Evolutionary conservation across 768 basidiomycete genomes (phyloP).

Genomic region (Boletellus ananas): DNA sequence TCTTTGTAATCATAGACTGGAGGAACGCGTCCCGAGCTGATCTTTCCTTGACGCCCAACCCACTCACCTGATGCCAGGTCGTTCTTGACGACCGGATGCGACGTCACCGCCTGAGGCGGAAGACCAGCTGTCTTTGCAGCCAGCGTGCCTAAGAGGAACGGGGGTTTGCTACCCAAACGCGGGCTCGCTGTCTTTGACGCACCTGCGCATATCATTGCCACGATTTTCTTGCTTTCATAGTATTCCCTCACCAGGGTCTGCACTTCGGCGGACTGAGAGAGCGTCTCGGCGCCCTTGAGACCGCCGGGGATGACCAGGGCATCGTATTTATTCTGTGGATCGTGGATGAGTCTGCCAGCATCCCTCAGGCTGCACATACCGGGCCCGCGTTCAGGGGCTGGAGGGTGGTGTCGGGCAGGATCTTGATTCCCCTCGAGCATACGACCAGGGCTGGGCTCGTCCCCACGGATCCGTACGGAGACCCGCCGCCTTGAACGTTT

Average conservation of each 20-base stretch:
- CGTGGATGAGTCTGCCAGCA: neutral
- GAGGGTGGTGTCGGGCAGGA: slow-evolving; percentile 62
- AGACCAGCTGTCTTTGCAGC: slow-evolving; percentile 61
- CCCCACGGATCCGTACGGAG: slow-evolving; percentile 21
- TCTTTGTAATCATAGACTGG: slow-evolving; percentile 74
- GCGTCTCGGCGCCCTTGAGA: slow-evolving; percentile 70
- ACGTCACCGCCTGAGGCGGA: slow-evolving; percentile 64
- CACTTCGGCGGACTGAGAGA: slow-evolving; percentile 55
- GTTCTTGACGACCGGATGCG: slow-evolving; percentile 68
- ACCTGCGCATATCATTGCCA: slow-evolving; percentile 89
- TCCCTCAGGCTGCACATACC: slow-evolving; percentile 31
- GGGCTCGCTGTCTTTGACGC: slow-evolving; percentile 10
- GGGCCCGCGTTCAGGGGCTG: slow-evolving; percentile 44
- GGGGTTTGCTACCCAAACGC: neutral
- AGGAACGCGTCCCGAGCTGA: neutral
- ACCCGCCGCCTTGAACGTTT: slow-evolving; percentile 43
- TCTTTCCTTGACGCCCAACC: neutral
- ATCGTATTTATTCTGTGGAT: slow-evolving; percentile 57
- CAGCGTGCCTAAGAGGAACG: slow-evolving; percentile 50
- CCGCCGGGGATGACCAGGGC: slow-evolving; percentile 75
- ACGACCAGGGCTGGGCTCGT: slow-evolving; percentile 48
- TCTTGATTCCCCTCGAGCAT: slow-evolving; percentile 70
- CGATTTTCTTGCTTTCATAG: slow-evolving; percentile 37
- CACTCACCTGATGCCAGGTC: slow-evolving; percentile 52
- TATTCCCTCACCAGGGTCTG: slow-evolving; percentile 62